These are phyloP conservation scores for Pseudocercospora musae DNA, from an alignment of 2,329 filamentous ascomycete genomes.

Conservation along the genomic window DNA sequence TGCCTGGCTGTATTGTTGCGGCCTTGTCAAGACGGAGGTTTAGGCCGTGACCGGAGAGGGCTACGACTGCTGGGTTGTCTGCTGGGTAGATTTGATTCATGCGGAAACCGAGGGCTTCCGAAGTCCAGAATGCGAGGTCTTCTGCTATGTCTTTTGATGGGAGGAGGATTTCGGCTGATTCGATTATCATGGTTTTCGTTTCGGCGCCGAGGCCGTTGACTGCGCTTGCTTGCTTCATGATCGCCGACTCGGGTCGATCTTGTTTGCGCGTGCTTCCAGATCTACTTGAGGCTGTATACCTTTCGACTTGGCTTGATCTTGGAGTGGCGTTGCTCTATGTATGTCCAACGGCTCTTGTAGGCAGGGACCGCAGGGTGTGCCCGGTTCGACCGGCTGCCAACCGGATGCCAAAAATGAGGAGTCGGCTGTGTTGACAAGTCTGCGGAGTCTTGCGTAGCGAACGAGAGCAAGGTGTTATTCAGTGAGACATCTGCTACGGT, in stretches of 20 bases:
- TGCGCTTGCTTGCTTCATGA: not conserved
- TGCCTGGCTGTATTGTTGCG: not conserved
- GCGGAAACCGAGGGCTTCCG: conserved; percentile 7
- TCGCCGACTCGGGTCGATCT: no score
- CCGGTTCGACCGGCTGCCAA: not conserved
- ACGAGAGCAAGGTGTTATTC: not conserved
- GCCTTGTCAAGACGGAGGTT: conserved; percentile 13
- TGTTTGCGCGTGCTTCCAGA: no score
- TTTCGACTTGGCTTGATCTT: not conserved
- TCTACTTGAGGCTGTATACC: no score
- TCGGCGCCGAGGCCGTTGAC: not conserved
- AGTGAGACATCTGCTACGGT: not conserved
- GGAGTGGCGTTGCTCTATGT: not conserved
- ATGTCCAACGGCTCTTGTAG: not conserved
- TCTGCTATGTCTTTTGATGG: conserved; percentile 13
- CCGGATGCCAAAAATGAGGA: not conserved
- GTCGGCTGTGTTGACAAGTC: not conserved
- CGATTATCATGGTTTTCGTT: not conserved
- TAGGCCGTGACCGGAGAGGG: conserved; percentile 13
- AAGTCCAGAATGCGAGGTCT: conserved; percentile 18
- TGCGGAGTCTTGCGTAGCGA: not conserved
- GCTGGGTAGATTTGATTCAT: conserved; percentile 20
- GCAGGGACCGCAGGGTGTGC: not conserved
- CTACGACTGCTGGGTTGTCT: conserved; percentile 12
- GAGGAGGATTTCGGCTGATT: conserved; percentile 14